Base-by-base conservation (phyloP, 768 basidiomycete species). In the Rubroboletus pulcherrimus region DNA sequence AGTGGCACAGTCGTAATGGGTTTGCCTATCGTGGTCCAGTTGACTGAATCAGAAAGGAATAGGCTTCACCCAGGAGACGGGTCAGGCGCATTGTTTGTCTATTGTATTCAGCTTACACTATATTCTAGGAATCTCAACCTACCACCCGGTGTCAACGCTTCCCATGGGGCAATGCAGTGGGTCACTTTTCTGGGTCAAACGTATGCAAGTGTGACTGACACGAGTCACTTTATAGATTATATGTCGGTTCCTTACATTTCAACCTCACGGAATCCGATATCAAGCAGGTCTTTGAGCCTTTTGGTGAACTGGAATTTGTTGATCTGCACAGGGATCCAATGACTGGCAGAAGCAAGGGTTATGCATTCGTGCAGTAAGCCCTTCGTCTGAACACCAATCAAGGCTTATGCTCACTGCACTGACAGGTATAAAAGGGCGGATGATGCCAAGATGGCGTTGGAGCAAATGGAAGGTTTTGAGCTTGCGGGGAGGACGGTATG, bases 401-500 rank as follows among this genome's bases (percentile, higher is more conserved):
- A 44, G 21, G 29, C 45, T 35, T 34, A 35, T 49, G 21, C 51
- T 57, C 21, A 41, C 14, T 39, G 30, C 49, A 44, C 42, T n/a
- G 30, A 29, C 54, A 94, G 91, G 71, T 95, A 93, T 71, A 92
- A 91, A 68, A 81, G 92, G 49, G 76, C 83, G n/a, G 90, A 93
- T 69, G 92, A 98, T 69, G 96, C 97, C 26, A 89, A 89, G 70
- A 95, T 95, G 87, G 97, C 97, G 26, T 73, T 99, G 42, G 93
- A 97, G 66, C 93, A 98, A 64, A 99, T 99, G 97, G 95, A 98
- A 77, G 93, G 93, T 30, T 99, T 99, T 67, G 93, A 97, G 65
- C 81, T 99, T 54, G 97, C 97, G 51, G 97, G 97, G 39, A 86
- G 97, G 55, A 90, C 89, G 57, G 93, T 94, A 84, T 40, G 41